A percentile compares a stretch with the other conserved stretches of the same genome.
Conservation (phyloP, 495 filamentous ascomycete species). For the Hypoxylon trugodes region DNA sequence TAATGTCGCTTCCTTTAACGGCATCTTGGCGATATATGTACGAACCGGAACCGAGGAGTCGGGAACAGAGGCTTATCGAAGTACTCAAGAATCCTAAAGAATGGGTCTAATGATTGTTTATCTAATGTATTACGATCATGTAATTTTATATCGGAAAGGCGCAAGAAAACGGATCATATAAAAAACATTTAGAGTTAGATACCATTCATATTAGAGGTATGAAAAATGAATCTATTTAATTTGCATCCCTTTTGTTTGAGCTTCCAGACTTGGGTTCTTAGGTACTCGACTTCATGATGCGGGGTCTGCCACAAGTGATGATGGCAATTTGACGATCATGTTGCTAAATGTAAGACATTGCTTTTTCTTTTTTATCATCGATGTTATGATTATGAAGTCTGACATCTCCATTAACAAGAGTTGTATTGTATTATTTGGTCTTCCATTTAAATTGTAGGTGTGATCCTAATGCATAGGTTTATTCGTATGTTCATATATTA, state of each 20-base stretch:
- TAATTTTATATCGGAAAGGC: conserved; percentile 16
- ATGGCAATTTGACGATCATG: not conserved
- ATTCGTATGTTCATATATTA: too few relatives aligned
- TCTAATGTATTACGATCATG: conserved; percentile 2
- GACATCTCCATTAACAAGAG: not conserved
- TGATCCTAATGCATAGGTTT: too few relatives aligned
- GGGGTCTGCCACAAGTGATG: not conserved
- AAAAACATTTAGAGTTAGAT: conserved; percentile 1
- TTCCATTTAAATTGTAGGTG: too few relatives aligned
- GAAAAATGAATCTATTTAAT: not conserved
- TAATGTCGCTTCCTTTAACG: conserved; percentile 95
- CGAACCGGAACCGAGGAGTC: conserved; percentile 73
- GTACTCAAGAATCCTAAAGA: conserved; percentile 86
- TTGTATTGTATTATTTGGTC: conserved; percentile 5
- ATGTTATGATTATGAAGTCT: not conserved
- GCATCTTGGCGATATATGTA: conserved; percentile 98
- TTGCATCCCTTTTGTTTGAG: not conserved
- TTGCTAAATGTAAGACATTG: not conserved
- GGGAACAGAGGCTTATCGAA: conserved; percentile 79
- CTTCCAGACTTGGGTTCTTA: too few relatives aligned
- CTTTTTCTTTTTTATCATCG: not conserved
- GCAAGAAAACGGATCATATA: conserved; percentile 10
- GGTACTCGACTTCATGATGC: not conserved
- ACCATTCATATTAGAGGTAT: conserved; percentile 3
- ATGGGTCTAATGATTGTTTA: conserved; percentile 72